Conservation (phyloP, 192 early-diverging fungal genomes). For the Globomyces pollinis-pini region DNA sequence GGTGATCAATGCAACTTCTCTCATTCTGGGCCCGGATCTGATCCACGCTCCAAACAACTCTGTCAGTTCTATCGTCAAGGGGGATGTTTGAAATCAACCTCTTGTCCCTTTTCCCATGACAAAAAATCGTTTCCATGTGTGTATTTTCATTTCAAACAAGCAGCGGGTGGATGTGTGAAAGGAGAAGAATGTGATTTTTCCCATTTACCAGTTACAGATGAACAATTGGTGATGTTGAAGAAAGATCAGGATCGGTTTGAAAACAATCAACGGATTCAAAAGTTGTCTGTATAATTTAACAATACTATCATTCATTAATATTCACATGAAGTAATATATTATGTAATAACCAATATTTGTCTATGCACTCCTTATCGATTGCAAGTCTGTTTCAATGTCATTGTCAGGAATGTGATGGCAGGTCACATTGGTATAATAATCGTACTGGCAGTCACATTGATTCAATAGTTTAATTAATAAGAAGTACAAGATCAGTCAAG, state of each 20-base stretch:
- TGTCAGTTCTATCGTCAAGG: conserved; percentile 23
- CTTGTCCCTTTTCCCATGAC: conserved; percentile 20
- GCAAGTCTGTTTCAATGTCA: too few species aligned
- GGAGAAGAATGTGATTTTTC: conserved; percentile 22
- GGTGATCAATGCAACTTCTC: conserved; percentile 15
- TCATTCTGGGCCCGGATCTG: conserved; percentile 15
- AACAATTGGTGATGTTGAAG: conserved; percentile 9
- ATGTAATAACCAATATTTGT: too few species aligned
- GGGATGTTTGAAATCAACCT: conserved; percentile 9
- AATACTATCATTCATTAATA: too few species aligned
- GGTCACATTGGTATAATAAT: too few species aligned
- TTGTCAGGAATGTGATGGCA: too few species aligned
- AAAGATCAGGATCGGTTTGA: conserved; percentile 18
- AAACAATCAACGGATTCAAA: not conserved
- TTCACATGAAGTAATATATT: too few species aligned
- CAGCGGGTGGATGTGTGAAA: conserved; percentile 18
- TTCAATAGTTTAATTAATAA: too few species aligned
- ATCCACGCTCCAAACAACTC: conserved; percentile 1
- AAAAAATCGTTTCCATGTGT: conserved; percentile 20
- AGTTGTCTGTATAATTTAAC: too few species aligned
- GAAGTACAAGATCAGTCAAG: too few species aligned
- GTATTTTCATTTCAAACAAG: conserved; percentile 15
- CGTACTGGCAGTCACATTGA: too few species aligned
- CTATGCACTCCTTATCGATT: too few species aligned
- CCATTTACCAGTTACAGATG: conserved; percentile 22